Evolutionary conservation across 176 grass and related monocot genomes (phyloP).

Genomic region (bread wheat (Triticum aestivum)): IWGSC_CS_RefSeq_v2.1 NC_057814.1:115276593-115277092

Average conservation of each 20-base stretch:
- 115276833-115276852: constrained; percentile 40
- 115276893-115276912: constrained; percentile 67
- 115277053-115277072: constrained; percentile 44
- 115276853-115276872: constrained; percentile 51
- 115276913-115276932: constrained; percentile 59
- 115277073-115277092: constrained; percentile 49
- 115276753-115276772: constrained; percentile 52
- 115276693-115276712: constrained; percentile 43
- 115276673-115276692: constrained; percentile 51
- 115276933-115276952: constrained; percentile 75
- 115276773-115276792: constrained; percentile 43
- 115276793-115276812: constrained; percentile 43
- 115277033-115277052: constrained; percentile 70
- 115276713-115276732: constrained; percentile 54
- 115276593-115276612: constrained; percentile 60
- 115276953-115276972: constrained; percentile 97
- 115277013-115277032: constrained; percentile 78
- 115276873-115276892: constrained; percentile 64
- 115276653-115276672: constrained; percentile 43
- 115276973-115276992: constrained; percentile 83
- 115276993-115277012: constrained; percentile 90
- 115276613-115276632: constrained; percentile 52
- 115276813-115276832: constrained; percentile 45
- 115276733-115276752: constrained; percentile 53
- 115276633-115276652: constrained; percentile 51